Base-by-base conservation (phyloP, 176 grass and related monocot species). In the Carex cristatella region DNA sequence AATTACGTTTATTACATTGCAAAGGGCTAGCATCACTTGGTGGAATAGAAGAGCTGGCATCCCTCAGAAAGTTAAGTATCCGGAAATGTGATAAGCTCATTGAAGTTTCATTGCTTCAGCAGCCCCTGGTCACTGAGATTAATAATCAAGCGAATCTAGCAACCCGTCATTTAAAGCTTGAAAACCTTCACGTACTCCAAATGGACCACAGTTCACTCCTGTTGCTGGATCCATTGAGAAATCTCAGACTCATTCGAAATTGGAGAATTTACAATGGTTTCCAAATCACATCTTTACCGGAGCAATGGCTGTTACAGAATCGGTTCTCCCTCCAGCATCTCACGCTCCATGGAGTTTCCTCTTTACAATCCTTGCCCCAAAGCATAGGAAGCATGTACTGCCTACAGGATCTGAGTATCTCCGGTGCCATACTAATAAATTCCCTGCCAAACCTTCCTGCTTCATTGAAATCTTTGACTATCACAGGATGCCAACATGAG, bases 21-120 rank as follows among this genome's bases (percentile, higher is more conserved):
- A 77, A 10, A 2, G 55, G 81, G 14, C 78, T 86, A 33, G 4
- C 16, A 67, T 40, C 65, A 38, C 55, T 89, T 56, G 77, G 56
- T 58, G 84, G 67, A 1, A 72, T 83, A 78, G 80, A 89, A 86
- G 78, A 65, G 67, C 83, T 89, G 61, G 7, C 18, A 61, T 44
- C 35, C 2, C 83, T 89, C 5, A 63, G 19, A 48, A 83, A 66
- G 60, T 75, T 84, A 8, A 7, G 1, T 3, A 72, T 88, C 11
- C 4, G 0, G 60, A 28, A 28, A 88, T 71, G 81, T 56, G 64
- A 57, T 48, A 58, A 70, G 63, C 63, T 68, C 15, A 35, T 58
- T 57, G 77, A 33, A 80, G 28, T 80, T 61, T 58, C 77, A 53
- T 32, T 80, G 27, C 53, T 58, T 33, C 54, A 80, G 27, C 77